These are phyloP conservation scores for Lizonia empirigonia DNA, from an alignment of 2,329 filamentous ascomycete genomes.

Conservation along the genomic window DNA sequence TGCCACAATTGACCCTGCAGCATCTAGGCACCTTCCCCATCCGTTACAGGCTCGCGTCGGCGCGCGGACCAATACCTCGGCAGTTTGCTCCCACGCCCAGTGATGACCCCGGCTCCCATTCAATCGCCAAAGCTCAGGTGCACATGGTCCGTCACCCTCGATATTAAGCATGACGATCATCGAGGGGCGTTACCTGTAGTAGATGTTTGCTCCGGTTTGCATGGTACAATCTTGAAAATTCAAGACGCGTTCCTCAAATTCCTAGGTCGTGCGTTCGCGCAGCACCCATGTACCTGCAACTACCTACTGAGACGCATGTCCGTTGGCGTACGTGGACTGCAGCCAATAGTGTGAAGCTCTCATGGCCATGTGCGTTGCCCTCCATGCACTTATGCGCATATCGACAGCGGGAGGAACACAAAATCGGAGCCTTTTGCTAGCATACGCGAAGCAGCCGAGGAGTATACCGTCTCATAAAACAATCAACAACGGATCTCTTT, in stretches of 20 bases:
- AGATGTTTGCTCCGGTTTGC: slow-evolving; percentile 3
- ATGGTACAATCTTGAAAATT: neutral
- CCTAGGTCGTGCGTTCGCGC: neutral
- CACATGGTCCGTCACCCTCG: neutral
- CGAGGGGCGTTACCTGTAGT: slow-evolving; percentile 1
- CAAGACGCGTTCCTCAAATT: neutral
- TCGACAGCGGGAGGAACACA: slow-evolving; percentile 3
- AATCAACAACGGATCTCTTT: neutral
- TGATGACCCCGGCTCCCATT: neutral
- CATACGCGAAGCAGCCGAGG: neutral
- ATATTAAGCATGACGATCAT: slow-evolving; percentile 14
- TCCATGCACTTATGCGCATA: slow-evolving; percentile 8
- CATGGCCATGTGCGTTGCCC: slow-evolving; percentile 3
- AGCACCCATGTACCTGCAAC: neutral
- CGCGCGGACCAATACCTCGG: slow-evolving; percentile 19
- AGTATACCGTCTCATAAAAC: neutral
- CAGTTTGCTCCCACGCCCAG: slow-evolving; percentile 13
- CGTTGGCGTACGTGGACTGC: neutral
- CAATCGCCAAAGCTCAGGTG: neutral
- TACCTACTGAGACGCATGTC: neutral
- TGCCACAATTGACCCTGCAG: neutral
- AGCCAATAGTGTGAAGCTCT: neutral
- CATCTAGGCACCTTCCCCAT: slow-evolving; percentile 28
- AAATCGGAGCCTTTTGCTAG: neutral
- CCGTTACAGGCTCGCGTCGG: slow-evolving; percentile 18